These are phyloP conservation scores for Novymonas esmeraldas DNA, from an alignment of 208 protist species.

Conservation along the genomic window DNA sequence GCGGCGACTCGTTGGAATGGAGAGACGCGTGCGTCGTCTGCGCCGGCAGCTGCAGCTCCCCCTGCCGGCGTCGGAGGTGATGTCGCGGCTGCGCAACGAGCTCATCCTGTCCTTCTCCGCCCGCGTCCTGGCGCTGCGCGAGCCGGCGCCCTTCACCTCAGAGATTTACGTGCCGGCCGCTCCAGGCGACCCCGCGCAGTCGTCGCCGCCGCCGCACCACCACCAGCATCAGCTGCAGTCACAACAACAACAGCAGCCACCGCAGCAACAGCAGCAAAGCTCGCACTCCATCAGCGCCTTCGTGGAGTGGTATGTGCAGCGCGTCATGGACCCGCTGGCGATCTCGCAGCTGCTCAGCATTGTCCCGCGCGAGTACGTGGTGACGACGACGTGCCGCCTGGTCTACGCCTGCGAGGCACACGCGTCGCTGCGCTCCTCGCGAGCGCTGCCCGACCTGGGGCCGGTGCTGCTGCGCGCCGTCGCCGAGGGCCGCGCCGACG, in stretches of 20 bases:
- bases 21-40: conserved; percentile 34
- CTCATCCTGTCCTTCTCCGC: conserved; percentile 79
- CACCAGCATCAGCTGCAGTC: not conserved
- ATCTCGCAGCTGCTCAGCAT: conserved; percentile 81
- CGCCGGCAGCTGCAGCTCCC: conserved; percentile 52
- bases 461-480: conserved; percentile 74
- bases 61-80: conserved; percentile 37
- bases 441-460: conserved; percentile 72
- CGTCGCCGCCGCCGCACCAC: not conserved
- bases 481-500: conserved; percentile 55
- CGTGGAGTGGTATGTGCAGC: conserved; percentile 87
- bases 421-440: conserved; percentile 42
- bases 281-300: conserved; percentile 61
- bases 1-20: conserved; percentile 27
- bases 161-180: conserved; percentile 1
- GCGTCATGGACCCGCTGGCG: conserved; percentile 73
- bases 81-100: conserved; percentile 78
- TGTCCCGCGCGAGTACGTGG: conserved; percentile 72
- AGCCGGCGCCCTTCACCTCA: conserved; percentile 25
- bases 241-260: not conserved
- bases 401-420: conserved; percentile 63
- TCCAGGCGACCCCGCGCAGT: not conserved
- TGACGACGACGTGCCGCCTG: conserved; percentile 77
- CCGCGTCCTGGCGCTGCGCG: conserved; percentile 68
- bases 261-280: conserved; percentile 22